Base-by-base conservation (phyloP, 306 rosid species). In the Psophocarpus tetragonolobus region DNA sequence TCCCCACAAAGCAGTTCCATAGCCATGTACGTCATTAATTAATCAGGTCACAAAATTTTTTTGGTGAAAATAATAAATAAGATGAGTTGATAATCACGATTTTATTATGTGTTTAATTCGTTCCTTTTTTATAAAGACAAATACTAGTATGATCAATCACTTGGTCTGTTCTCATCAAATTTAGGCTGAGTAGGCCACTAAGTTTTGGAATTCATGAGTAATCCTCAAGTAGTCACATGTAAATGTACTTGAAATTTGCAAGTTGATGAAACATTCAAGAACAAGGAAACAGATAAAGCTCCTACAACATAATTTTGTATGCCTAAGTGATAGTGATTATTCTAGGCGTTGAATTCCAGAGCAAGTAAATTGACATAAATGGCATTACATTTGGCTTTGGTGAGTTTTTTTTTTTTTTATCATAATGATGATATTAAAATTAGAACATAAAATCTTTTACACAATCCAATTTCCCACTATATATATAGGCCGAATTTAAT, bases 241-340 rank as follows among this genome's bases (percentile, higher is more conserved):
- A 26, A 10, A 35, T 64, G 84, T 41, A 20, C 66, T 9, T 36
- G 1, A 82, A 17, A 9, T 50, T 56, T 74, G 76, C 80, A 57
- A 74, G 71, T 54, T 74, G 67, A 54, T 41, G 48, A 36, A 76
- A 74, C 75, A 62, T 50, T 82, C 15, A 71, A 77, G 8, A 76
- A 63, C 32, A 41, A 50, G 14, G 71, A 63, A 71, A 53, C 27
- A 44, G 29, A 42, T 54, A 64, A 35, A 33, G 32, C 11, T 75
- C 15, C 29, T 30, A 41, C n/a, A n/a, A n/a, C n/a, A n/a, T n/a
- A n/a, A n/a, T n/a, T n/a, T 33, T 17, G 20, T 36, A 24, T 6
- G 17, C 45, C 54, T 60, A 45, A 42, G 77, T 38, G 21, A 30
- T 33, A 54, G 35, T 62, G 18, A 67, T 72, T 41, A 53, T 20